Percentiles rank a stretch among this genome's conserved stretches.
Evolutionary conservation across 2,329 filamentous ascomycete species (phyloP).

Genomic region (Annulohypoxylon truncatum): DNA sequence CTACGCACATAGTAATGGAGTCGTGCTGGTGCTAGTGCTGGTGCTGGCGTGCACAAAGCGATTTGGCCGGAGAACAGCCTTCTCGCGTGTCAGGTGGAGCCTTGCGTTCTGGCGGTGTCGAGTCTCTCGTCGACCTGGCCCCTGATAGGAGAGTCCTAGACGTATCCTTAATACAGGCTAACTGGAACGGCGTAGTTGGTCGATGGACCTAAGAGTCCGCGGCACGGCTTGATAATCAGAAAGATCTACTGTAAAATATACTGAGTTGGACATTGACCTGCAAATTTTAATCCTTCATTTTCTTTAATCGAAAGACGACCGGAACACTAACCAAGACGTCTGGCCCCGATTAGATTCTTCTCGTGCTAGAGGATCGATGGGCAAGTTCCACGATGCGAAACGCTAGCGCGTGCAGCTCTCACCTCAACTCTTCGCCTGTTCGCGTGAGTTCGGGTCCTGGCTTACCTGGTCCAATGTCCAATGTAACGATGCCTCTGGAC

Average conservation of each 20-base stretch:
- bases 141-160: slow-evolving; percentile 17
- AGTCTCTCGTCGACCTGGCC: slow-evolving; percentile 19
- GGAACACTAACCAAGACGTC: slow-evolving; percentile 16
- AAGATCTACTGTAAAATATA: slow-evolving; percentile 33
- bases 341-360: slow-evolving; percentile 26
- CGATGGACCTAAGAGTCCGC: slow-evolving; percentile 37
- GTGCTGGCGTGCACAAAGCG: slow-evolving; percentile 18
- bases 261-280: slow-evolving; percentile 26
- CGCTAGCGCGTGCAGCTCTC: slow-evolving; percentile 37
- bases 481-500: slow-evolving; percentile 12
- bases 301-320: slow-evolving; percentile 22
- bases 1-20: background rate
- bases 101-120: slow-evolving; percentile 37
- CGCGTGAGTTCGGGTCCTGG: slow-evolving; percentile 13
- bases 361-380: slow-evolving; percentile 10
- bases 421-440: slow-evolving; percentile 16
- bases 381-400: slow-evolving; percentile 37
- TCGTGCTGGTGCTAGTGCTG: background rate
- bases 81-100: slow-evolving; percentile 34
- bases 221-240: slow-evolving; percentile 34
- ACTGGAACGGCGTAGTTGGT: slow-evolving; percentile 25
- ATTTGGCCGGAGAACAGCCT: slow-evolving; percentile 23
- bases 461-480: slow-evolving; percentile 12
- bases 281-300: slow-evolving; percentile 38
- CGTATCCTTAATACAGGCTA: slow-evolving; percentile 9